A percentile compares a stretch with the other conserved stretches of the same genome.
These are phyloP conservation scores for Candida coquimbonensis DNA, from an alignment of 805 yeast genomes.

Conservation along the genomic window DNA sequence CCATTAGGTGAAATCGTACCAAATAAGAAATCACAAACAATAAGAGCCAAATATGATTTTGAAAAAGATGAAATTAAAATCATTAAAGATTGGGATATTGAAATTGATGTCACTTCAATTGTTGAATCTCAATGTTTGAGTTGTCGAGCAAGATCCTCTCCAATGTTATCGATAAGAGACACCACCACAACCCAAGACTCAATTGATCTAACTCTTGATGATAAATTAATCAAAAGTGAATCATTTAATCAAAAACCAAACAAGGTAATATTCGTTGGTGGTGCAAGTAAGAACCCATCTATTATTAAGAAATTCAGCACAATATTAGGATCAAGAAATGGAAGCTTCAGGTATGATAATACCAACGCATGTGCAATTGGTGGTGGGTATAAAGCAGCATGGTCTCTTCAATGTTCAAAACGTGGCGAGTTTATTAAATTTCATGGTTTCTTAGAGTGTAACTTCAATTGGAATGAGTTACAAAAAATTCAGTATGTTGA, in stretches of 20 bases:
- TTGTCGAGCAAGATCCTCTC: conserved; percentile 74
- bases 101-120: conserved; percentile 66
- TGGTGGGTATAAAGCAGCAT: conserved; percentile 79
- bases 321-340: conserved; percentile 53
- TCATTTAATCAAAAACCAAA: conserved; percentile 45
- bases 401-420: conserved; percentile 39
- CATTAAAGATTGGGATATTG: conserved; percentile 39
- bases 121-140: conserved; percentile 84
- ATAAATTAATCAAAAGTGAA: conserved; percentile 17
- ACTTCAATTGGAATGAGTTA: conserved; percentile 39
- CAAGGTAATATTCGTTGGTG: conserved; percentile 78
- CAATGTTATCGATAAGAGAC: conserved; percentile 47
- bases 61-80: conserved; percentile 24
- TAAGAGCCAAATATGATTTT: conserved; percentile 39
- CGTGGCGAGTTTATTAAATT: conserved; percentile 22
- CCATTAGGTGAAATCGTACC: conserved; percentile 92
- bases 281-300: conserved; percentile 67
- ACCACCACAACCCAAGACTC: neutral
- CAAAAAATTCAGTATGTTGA: conserved; percentile 21
- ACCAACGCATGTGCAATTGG: conserved; percentile 92
- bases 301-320: conserved; percentile 64
- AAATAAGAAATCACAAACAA: conserved; percentile 57
- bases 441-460: conserved; percentile 39
- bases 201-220: conserved; percentile 27
- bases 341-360: conserved; percentile 65